phyloP scores from a whole-genome alignment of 2,329 filamentous ascomycete genomes.

The Calonectria pseudoreteaudii region DNA sequence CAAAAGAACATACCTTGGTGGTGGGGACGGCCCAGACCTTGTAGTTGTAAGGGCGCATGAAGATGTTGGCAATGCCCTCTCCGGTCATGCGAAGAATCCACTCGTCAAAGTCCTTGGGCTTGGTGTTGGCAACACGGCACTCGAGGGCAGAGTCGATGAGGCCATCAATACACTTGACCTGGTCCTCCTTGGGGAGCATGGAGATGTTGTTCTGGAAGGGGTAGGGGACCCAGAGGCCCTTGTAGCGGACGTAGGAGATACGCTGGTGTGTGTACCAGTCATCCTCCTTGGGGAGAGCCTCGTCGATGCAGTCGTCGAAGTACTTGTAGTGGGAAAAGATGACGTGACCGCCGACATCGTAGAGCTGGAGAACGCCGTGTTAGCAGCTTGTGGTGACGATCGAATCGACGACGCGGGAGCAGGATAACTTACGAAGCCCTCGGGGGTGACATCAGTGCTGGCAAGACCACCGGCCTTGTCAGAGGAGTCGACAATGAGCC shows the following conservation, averaged over 20 bases:
- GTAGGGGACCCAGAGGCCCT: constrained; percentile 96
- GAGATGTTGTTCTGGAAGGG: constrained; percentile 99
- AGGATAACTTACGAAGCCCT: constrained; percentile 87
- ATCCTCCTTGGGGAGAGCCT: constrained; percentile 91
- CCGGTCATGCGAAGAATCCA: constrained; percentile 97
- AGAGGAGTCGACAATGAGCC: constrained; percentile 94
- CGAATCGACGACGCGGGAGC: constrained; percentile 18
- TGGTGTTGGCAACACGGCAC: constrained; percentile 85
- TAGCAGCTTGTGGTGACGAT: constrained; percentile 30
- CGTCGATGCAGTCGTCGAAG: constrained; percentile 98
- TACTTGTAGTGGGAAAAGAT: constrained; percentile 99
- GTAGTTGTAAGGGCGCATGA: constrained; percentile 99
- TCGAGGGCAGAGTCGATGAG: constrained; percentile 95
- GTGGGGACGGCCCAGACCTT: constrained; percentile 99
- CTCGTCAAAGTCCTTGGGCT: constrained; percentile 97
- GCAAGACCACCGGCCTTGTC: constrained; percentile 95
- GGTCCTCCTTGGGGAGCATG: constrained; percentile 96
- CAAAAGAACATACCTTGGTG: constrained; percentile 76
- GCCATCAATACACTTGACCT: constrained; percentile 93
- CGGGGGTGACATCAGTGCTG: constrained; percentile 92
- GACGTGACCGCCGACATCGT: constrained; percentile 98
- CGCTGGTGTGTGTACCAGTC: constrained; percentile 99
- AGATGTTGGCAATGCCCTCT: constrained; percentile 88
- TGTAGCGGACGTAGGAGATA: constrained; percentile 98
- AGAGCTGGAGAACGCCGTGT: constrained; percentile 71